Base-by-base conservation (phyloP, 2,329 filamentous ascomycete species). In the Ceratocystis cubensis region DNA sequence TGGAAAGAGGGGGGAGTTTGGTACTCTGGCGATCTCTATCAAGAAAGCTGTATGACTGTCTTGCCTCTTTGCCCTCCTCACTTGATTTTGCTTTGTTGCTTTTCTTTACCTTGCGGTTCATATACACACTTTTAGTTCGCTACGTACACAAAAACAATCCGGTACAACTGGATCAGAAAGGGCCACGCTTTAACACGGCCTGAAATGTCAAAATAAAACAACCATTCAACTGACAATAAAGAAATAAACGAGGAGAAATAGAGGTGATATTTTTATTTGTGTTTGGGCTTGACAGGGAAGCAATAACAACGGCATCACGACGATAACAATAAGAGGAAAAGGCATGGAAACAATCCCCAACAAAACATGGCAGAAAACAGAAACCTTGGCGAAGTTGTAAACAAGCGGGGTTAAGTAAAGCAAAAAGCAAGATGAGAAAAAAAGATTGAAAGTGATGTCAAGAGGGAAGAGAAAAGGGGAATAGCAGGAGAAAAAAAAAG, bases 171-270 rank as follows among this genome's bases (percentile, higher is more conserved):
- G 59, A 68, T 68, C 66, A 68, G 64, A 68, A 68, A 65, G 63
- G 66, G 66, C 64, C 53, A 65, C 37, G 59, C 46, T 68, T 65
- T 66, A 68, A 68, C 66, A 68, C 66, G 64, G 66, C 63, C 66
- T 66, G 64, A 68, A 68, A 25, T 20, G 48, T 48, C 48, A 50
- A 61, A 61, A 65, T 65, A 61, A 68, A 65, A 68, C 28, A 62
- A 65, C 22, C 66, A 68, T 68, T 66, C 66, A 68, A 68, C 66
- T 68, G 66, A 68, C 20, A 63, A 67, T 15, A 44, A 20, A 45
- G 56, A 63, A 48, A 33, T 7, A 46, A 50, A 56, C n/a, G 53
- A 41, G 20, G 28, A 63, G 28, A 57, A 46, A 41, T 20, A 28
- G 25, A n/a, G 37, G 61, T 41, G 37, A 41, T 41, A 41, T 41